phyloP scores from a whole-genome alignment of 2,329 filamentous ascomycete genomes.

The Epichloe gansuensis region DNA sequence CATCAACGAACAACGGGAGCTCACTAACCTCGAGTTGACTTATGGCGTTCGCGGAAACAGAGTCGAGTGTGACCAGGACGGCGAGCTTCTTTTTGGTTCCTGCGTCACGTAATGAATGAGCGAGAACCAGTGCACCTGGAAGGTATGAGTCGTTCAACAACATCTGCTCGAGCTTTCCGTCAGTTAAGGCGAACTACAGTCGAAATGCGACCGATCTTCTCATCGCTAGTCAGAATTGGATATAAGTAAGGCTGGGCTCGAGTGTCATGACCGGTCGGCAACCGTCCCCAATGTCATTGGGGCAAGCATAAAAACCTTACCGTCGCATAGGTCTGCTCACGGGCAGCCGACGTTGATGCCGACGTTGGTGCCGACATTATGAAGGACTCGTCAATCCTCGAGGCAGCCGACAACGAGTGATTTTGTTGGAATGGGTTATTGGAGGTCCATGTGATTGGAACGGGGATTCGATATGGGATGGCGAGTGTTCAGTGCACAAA shows the following conservation, averaged over 20 bases:
- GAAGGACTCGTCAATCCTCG: not conserved
- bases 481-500: not conserved
- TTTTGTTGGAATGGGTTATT: not conserved
- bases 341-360: constrained; percentile 6
- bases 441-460: not conserved
- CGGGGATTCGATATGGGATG: not conserved
- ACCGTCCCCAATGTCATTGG: not conserved
- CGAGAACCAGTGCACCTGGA: constrained; percentile 84
- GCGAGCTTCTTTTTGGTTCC: constrained; percentile 78
- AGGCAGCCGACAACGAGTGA: not conserved
- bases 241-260: not conserved
- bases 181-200: not conserved
- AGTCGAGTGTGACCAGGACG: constrained; percentile 71
- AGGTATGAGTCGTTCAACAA: constrained; percentile 87
- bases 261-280: not conserved
- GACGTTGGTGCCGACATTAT: constrained; percentile 1
- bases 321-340: constrained; percentile 44
- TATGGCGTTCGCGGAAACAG: constrained; percentile 62
- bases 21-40: constrained; percentile 59
- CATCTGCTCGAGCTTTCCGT: constrained; percentile 46
- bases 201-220: not conserved
- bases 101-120: constrained; percentile 86
- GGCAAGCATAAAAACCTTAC: constrained; percentile 24
- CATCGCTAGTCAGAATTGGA: not conserved
- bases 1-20: not conserved